Evolutionary conservation across 78 protist genomes (phyloP).

Genomic region (Anaeramoeba ignava): DNA sequence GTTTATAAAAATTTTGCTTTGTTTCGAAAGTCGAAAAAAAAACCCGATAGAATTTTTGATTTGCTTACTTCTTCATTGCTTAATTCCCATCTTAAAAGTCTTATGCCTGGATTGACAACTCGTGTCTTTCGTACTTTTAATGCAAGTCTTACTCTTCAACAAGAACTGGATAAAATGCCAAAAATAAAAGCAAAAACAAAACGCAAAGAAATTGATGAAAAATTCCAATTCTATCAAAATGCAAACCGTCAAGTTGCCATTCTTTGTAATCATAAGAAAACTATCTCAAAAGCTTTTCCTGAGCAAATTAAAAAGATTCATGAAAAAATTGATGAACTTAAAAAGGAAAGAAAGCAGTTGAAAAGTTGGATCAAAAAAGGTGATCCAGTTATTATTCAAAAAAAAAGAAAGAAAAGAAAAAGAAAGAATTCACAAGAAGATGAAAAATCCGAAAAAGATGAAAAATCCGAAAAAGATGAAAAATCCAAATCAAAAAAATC

Average conservation of each 20-base stretch:
- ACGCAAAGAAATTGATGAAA: constrained; percentile 30
- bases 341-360: not conserved
- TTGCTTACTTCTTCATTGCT: constrained; percentile 32
- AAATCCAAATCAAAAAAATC: not conserved
- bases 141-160: constrained; percentile 81
- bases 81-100: constrained; percentile 64
- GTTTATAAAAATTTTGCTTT: constrained; percentile 18
- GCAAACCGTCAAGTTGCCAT: constrained; percentile 90
- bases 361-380: not conserved
- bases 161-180: not conserved
- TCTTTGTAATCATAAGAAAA: constrained; percentile 94
- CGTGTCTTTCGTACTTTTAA: constrained; percentile 99
- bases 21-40: constrained; percentile 35
- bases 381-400: not conserved
- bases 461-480: not conserved
- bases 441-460: not conserved
- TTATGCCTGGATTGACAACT: constrained; percentile 86
- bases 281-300: constrained; percentile 47
- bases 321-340: not conserved
- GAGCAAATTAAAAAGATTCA: not conserved
- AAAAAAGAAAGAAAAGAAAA: constrained; percentile 4
- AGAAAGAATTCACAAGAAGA: constrained; percentile 7
- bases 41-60: constrained; percentile 54
- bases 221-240: constrained; percentile 57
- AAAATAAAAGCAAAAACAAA: not conserved